Conservation (phyloP, 441 rosid genomes). For the Kokia cookei region DNA sequence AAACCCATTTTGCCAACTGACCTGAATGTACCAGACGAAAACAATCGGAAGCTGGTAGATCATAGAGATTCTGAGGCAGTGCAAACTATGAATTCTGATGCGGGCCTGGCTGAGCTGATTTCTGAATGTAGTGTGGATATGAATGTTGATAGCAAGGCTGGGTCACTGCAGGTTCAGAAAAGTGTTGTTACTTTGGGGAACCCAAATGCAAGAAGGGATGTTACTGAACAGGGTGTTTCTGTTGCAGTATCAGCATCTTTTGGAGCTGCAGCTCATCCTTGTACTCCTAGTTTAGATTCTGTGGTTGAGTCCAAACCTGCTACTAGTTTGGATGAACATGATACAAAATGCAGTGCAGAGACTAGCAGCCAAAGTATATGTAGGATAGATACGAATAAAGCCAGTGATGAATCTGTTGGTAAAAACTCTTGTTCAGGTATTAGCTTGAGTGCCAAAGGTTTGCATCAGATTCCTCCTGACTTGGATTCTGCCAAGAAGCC, state of each 20-base stretch:
- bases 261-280: slow-evolving; percentile 22
- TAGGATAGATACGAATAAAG: slow-evolving; percentile 26
- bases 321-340: slow-evolving; percentile 12
- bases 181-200: slow-evolving; percentile 22
- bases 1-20: slow-evolving; percentile 28
- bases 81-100: slow-evolving; percentile 26
- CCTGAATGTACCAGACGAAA: slow-evolving; percentile 33
- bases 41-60: slow-evolving; percentile 21
- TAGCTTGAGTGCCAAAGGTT: slow-evolving; percentile 25
- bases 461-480: slow-evolving; percentile 35
- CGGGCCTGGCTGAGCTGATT: slow-evolving; percentile 19
- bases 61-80: slow-evolving; percentile 23
- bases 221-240: slow-evolving; percentile 18
- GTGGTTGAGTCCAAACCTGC: slow-evolving; percentile 24
- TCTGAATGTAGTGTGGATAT: slow-evolving; percentile 7
- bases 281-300: slow-evolving; percentile 27
- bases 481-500: slow-evolving; percentile 29
- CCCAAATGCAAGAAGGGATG: slow-evolving; percentile 23
- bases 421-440: slow-evolving; percentile 30
- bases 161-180: background rate
- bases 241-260: slow-evolving; percentile 19
- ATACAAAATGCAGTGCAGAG: slow-evolving; percentile 8
- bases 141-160: background rate
- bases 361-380: slow-evolving; percentile 24
- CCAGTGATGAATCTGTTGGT: slow-evolving; percentile 22